These are phyloP conservation scores for Talaromyces sp. DNA, from an alignment of 2,329 filamentous ascomycete species.

Conservation along the genomic window DNA sequence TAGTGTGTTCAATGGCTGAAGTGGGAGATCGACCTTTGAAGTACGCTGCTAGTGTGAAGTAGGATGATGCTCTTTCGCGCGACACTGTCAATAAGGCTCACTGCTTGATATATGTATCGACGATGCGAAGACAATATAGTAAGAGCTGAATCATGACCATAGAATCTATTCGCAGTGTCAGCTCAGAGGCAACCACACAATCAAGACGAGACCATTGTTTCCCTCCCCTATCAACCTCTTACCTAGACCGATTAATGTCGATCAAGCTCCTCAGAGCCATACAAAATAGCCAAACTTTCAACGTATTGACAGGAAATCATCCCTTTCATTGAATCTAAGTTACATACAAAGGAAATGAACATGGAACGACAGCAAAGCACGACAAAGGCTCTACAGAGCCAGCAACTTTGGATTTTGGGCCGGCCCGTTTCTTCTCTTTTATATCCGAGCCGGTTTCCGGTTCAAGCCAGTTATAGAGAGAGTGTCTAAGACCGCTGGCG, in stretches of 20 bases:
- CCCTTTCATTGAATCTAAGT: constrained; percentile 19
- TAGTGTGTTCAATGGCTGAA: constrained; percentile 37
- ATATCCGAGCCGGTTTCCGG: not conserved
- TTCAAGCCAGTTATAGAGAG: constrained; percentile 1
- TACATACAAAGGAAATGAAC: constrained; percentile 23
- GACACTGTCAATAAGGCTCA: not conserved
- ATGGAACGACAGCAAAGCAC: constrained; percentile 18
- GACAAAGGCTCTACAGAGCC: not conserved
- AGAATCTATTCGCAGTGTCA: not conserved
- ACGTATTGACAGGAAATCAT: constrained; percentile 4
- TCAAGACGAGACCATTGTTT: not conserved
- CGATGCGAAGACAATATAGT: not conserved
- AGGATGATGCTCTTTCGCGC: not conserved
- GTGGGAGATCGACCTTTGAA: constrained; percentile 25
- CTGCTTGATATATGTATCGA: not conserved
- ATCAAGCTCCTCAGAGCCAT: not conserved
- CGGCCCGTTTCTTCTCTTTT: not conserved
- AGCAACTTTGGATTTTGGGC: constrained; percentile 14
- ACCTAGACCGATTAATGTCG: not conserved
- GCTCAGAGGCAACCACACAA: not conserved
- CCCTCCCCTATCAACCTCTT: not conserved
- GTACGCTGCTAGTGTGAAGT: not conserved
- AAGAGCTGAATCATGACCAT: not conserved
- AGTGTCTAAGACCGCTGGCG: not conserved
- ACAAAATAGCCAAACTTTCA: not conserved